A percentile compares a stretch with the other conserved stretches of the same genome.
phyloP scores from a whole-genome alignment of 768 basidiomycete genomes.

The Termitomyces titanicus region DNA sequence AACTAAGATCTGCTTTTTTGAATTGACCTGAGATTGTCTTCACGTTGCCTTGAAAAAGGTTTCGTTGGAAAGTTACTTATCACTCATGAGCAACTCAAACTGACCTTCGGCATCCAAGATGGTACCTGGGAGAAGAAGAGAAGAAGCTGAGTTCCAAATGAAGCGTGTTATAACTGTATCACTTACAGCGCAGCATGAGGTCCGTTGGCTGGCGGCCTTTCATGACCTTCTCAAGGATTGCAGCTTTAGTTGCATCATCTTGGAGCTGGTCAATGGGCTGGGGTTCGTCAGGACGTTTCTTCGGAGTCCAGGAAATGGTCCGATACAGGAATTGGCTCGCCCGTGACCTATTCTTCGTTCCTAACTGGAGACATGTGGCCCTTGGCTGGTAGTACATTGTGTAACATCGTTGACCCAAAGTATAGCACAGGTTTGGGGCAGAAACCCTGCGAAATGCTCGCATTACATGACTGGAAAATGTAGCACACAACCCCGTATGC shows the following conservation, averaged over 20 bases:
- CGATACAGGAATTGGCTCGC: slow-evolving; percentile 5
- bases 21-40: slow-evolving; percentile 87
- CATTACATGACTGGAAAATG: slow-evolving; percentile 37
- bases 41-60: slow-evolving; percentile 60
- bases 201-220: slow-evolving; percentile 86
- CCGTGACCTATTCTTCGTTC: slow-evolving; percentile 2
- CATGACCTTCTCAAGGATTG: slow-evolving; percentile 81
- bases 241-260: slow-evolving; percentile 69
- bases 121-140: slow-evolving; percentile 74
- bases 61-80: background rate
- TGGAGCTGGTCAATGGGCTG: slow-evolving; percentile 35
- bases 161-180: slow-evolving; percentile 9
- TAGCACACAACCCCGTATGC: slow-evolving; percentile 34
- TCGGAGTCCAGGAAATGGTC: slow-evolving; percentile 33
- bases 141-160: slow-evolving; percentile 9
- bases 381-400: background rate
- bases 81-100: background rate
- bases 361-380: slow-evolving; percentile 3
- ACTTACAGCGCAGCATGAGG: slow-evolving; percentile 87
- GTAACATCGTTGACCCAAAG: background rate
- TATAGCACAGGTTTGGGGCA: background rate
- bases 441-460: slow-evolving; percentile 18
- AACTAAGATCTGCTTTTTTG: slow-evolving; percentile 85
- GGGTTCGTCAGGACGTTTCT: slow-evolving; percentile 28
- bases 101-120: slow-evolving; percentile 81